These are phyloP conservation scores for Epichloe typhina DNA, from an alignment of 2,329 filamentous ascomycete genomes.

Conservation along the genomic window DNA sequence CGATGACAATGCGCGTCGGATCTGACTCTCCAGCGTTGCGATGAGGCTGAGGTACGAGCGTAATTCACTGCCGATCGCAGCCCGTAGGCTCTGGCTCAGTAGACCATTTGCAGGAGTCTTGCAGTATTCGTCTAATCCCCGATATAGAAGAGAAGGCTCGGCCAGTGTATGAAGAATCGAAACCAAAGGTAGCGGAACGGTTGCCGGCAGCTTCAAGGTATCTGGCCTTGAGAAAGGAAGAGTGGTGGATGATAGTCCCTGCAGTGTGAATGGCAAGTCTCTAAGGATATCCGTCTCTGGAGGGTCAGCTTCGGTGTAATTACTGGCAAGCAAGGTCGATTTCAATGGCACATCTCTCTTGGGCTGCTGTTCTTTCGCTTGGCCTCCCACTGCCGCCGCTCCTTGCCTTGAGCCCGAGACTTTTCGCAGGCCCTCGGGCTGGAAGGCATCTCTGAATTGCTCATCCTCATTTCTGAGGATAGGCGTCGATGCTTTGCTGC, in stretches of 20 bases:
- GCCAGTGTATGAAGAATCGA: slow-evolving; percentile 81
- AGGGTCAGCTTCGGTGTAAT: slow-evolving; percentile 43
- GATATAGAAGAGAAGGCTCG: slow-evolving; percentile 87
- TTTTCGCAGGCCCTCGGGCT: slow-evolving; percentile 36
- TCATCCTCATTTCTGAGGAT: slow-evolving; percentile 32
- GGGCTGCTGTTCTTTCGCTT: slow-evolving; percentile 20
- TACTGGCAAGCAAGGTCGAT: slow-evolving; percentile 42
- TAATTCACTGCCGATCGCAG: slow-evolving; percentile 73
- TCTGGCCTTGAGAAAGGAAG: slow-evolving; percentile 60
- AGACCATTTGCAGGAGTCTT: slow-evolving; percentile 70
- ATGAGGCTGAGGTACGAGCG: slow-evolving; percentile 83
- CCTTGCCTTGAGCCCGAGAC: slow-evolving; percentile 27
- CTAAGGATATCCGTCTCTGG: slow-evolving; percentile 54
- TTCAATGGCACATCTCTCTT: slow-evolving; percentile 42
- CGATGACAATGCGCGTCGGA: slow-evolving; percentile 64
- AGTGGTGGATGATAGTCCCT: slow-evolving; percentile 80
- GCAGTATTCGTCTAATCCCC: slow-evolving; percentile 66
- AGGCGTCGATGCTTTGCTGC: slow-evolving; percentile 22
- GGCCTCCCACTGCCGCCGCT: slow-evolving; percentile 10
- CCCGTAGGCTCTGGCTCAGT: slow-evolving; percentile 82
- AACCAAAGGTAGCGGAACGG: slow-evolving; percentile 70
- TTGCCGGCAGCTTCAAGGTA: slow-evolving; percentile 61
- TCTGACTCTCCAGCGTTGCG: slow-evolving; percentile 84
- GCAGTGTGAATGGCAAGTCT: slow-evolving; percentile 84
- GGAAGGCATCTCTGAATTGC: slow-evolving; percentile 38